A percentile compares a stretch with the other conserved stretches of the same genome.
Conservation (phyloP, 2,329 filamentous ascomycete genomes). For the Arthrobotrys megalospora region DNA sequence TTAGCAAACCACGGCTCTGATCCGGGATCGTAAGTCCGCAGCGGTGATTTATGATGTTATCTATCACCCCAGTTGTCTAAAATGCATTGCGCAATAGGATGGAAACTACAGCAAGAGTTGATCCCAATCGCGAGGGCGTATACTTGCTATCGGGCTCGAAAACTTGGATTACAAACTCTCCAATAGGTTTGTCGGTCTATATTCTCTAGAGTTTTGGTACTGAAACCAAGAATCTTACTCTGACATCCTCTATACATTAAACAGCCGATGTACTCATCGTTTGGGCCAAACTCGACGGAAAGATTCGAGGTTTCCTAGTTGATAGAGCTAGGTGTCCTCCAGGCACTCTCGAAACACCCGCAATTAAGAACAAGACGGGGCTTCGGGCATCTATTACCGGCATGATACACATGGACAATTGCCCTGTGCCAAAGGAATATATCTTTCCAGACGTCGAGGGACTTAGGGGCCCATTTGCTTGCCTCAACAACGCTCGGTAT, state of each 20-base stretch:
- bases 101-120: slow-evolving; percentile 87
- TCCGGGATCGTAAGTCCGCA: slow-evolving; percentile 75
- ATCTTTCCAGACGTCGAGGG: slow-evolving; percentile 95
- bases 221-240: too few species aligned
- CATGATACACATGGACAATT: slow-evolving; percentile 96
- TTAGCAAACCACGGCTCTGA: slow-evolving; percentile 87
- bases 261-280: slow-evolving; percentile 82
- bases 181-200: slow-evolving; percentile 71
- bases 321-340: slow-evolving; percentile 87
- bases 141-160: slow-evolving; percentile 84
- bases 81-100: slow-evolving; percentile 69
- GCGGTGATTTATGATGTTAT: not conserved
- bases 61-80: slow-evolving; percentile 5
- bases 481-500: slow-evolving; percentile 91
- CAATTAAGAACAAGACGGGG: slow-evolving; percentile 95
- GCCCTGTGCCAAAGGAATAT: slow-evolving; percentile 88
- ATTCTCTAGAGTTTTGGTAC: not conserved
- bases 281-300: slow-evolving; percentile 94
- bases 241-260: not conserved
- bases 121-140: slow-evolving; percentile 86
- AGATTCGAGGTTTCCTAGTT: slow-evolving; percentile 92
- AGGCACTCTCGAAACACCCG: slow-evolving; percentile 90
- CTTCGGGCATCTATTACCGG: slow-evolving; percentile 93
- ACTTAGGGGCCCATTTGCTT: slow-evolving; percentile 89
- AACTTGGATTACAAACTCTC: slow-evolving; percentile 97